A percentile compares a stretch with the other conserved stretches of the same genome.
These are phyloP conservation scores for Diaporthe destruens DNA, from an alignment of 2,329 filamentous ascomycete species.

Conservation along the genomic window DNA sequence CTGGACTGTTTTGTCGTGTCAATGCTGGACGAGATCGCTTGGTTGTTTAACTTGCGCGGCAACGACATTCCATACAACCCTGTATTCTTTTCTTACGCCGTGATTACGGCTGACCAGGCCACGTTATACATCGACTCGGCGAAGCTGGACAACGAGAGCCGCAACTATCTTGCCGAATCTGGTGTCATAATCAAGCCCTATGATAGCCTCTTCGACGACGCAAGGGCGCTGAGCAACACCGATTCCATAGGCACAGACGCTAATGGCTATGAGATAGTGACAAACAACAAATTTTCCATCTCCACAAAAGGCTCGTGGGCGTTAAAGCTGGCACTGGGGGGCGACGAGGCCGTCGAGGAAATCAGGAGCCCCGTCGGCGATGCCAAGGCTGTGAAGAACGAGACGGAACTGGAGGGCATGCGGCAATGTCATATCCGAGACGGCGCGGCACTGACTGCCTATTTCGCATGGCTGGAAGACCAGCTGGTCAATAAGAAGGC, in stretches of 20 bases:
- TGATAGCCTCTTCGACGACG: conserved; percentile 81
- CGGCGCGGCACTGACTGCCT: conserved; percentile 89
- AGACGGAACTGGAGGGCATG: conserved; percentile 91
- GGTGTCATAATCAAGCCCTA: conserved; percentile 86
- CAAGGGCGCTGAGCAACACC: conserved; percentile 70
- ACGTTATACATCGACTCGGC: conserved; percentile 87
- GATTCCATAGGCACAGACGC: conserved; percentile 45
- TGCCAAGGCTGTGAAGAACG: conserved; percentile 95
- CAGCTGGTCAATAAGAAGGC: conserved; percentile 81
- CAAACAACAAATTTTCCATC: conserved; percentile 78
- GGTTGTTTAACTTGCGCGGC: conserved; percentile 97
- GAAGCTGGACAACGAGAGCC: conserved; percentile 79
- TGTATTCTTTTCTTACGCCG: conserved; percentile 97
- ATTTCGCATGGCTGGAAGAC: conserved; percentile 96
- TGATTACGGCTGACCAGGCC: conserved; percentile 81
- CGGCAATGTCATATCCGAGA: conserved; percentile 93
- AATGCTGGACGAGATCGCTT: conserved; percentile 96
- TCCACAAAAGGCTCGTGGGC: conserved; percentile 96
- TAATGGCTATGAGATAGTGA: conserved; percentile 46
- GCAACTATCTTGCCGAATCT: conserved; percentile 76
- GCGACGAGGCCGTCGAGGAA: conserved; percentile 87
- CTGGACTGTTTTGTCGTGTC: conserved; percentile 89
- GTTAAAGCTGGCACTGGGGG: conserved; percentile 85
- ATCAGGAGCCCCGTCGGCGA: conserved; percentile 88
- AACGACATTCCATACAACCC: conserved; percentile 98